These are phyloP conservation scores for Tubosaeta brunneosetosa DNA, from an alignment of 768 basidiomycete species.

Conservation along the genomic window DNA sequence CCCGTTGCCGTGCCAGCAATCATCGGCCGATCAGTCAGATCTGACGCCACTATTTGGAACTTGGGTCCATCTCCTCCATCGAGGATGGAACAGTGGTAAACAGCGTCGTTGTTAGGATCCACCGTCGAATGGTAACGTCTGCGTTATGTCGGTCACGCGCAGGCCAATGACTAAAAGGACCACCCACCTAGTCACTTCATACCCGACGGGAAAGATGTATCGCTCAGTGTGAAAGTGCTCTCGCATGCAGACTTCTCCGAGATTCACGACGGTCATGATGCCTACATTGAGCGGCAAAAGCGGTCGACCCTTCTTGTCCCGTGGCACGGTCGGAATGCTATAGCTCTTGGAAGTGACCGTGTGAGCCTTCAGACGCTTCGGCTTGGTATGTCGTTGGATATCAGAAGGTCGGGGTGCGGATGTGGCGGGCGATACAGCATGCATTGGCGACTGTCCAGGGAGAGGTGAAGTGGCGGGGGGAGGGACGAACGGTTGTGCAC, in stretches of 20 bases:
- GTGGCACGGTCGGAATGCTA: slow-evolving; percentile 74
- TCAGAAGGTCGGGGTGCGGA: slow-evolving; percentile 25
- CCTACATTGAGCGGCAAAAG: slow-evolving; percentile 78
- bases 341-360: slow-evolving; percentile 73
- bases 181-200: slow-evolving; percentile 71
- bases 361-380: slow-evolving; percentile 76
- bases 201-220: slow-evolving; percentile 86
- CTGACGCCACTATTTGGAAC: slow-evolving; percentile 76
- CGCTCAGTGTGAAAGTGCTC: slow-evolving; percentile 86
- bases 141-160: slow-evolving; percentile 1
- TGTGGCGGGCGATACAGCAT: slow-evolving; percentile 13
- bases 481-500: slow-evolving; percentile 15
- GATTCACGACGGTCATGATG: slow-evolving; percentile 75
- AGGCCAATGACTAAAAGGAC: neutral
- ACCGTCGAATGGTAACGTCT: slow-evolving; percentile 79
- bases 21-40: slow-evolving; percentile 65
- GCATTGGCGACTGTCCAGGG: slow-evolving; percentile 19
- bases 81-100: slow-evolving; percentile 79
- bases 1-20: slow-evolving; percentile 86
- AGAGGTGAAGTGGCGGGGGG: slow-evolving; percentile 17
- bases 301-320: slow-evolving; percentile 66
- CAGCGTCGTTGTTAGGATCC: slow-evolving; percentile 60
- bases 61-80: slow-evolving; percentile 84
- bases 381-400: slow-evolving; percentile 49
- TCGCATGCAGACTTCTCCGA: slow-evolving; percentile 75